Evolutionary conservation across 208 protist species (phyloP).

Genomic region (Crithidia sp.): DNA sequence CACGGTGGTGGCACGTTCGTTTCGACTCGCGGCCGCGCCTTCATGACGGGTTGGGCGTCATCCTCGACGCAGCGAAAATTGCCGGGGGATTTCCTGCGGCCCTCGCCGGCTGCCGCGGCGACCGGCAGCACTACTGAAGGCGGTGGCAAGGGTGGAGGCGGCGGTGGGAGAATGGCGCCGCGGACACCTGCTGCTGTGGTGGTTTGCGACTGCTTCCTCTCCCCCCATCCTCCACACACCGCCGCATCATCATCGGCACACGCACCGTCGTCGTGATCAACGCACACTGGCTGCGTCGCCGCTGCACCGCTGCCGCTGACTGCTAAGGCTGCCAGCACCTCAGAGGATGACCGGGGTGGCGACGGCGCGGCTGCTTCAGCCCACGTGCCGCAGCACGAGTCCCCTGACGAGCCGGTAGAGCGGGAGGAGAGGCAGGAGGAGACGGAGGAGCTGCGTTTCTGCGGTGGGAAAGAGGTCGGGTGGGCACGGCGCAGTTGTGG

Average conservation of each 20-base stretch:
- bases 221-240: too few species aligned
- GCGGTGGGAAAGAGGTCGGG: not conserved
- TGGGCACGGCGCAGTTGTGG: not conserved
- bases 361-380: not conserved
- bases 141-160: not conserved
- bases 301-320: not conserved
- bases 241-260: too few species aligned
- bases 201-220: not conserved
- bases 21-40: conserved; percentile 9
- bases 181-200: not conserved
- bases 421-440: conserved; percentile 4
- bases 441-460: conserved; percentile 4
- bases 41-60: not conserved
- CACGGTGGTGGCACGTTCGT: conserved; percentile 6
- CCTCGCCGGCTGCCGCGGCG: not conserved
- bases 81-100: not conserved
- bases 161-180: conserved; percentile 1
- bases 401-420: not conserved
- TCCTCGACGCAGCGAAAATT: not conserved
- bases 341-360: not conserved
- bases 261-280: too few species aligned
- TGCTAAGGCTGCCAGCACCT: conserved; percentile 6
- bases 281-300: too few species aligned
- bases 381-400: not conserved
- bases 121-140: not conserved